These are phyloP conservation scores for Larix sibirica DNA, from an alignment of 83 land plant genomes.

Conservation along the genomic window DNA sequence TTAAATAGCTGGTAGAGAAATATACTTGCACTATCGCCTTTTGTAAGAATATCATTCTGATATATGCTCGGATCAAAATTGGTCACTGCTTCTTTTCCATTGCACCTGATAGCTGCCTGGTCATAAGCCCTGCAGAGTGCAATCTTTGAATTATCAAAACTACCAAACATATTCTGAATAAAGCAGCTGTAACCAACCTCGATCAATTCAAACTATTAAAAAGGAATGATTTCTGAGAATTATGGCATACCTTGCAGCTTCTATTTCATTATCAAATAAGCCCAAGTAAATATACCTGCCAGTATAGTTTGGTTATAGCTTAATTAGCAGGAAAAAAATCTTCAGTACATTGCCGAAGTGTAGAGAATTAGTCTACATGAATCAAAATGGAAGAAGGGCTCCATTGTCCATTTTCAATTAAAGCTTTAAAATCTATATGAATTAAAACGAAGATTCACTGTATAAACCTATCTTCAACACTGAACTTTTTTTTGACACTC, in stretches of 20 bases:
- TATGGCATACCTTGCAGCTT: slow-evolving; percentile 45
- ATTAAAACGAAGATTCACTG: too few relatives aligned
- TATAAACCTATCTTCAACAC: too few relatives aligned
- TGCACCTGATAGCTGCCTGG: slow-evolving; percentile 41
- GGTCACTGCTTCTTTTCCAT: slow-evolving; percentile 46
- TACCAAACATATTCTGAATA: not conserved
- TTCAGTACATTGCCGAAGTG: too few relatives aligned
- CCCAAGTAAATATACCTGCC: slow-evolving; percentile 45
- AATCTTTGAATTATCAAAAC: not conserved
- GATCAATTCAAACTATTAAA: not conserved
- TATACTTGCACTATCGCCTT: too few relatives aligned
- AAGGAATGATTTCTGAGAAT: not conserved
- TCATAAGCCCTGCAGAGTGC: slow-evolving; percentile 43
- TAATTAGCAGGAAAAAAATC: not conserved
- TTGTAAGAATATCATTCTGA: slow-evolving; percentile 17
- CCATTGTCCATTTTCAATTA: too few relatives aligned
- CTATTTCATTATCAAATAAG: slow-evolving; percentile 44
- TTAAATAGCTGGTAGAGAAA: too few relatives aligned
- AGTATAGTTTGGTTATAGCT: not conserved
- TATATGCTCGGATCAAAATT: slow-evolving; percentile 50
- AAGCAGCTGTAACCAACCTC: too few relatives aligned
- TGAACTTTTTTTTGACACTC: too few relatives aligned
- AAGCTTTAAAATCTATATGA: too few relatives aligned
- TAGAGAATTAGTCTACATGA: too few relatives aligned
- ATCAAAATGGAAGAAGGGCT: too few relatives aligned